Evolutionary conservation across 768 basidiomycete species (phyloP).

Genomic region (Amanita muscaria): DNA sequence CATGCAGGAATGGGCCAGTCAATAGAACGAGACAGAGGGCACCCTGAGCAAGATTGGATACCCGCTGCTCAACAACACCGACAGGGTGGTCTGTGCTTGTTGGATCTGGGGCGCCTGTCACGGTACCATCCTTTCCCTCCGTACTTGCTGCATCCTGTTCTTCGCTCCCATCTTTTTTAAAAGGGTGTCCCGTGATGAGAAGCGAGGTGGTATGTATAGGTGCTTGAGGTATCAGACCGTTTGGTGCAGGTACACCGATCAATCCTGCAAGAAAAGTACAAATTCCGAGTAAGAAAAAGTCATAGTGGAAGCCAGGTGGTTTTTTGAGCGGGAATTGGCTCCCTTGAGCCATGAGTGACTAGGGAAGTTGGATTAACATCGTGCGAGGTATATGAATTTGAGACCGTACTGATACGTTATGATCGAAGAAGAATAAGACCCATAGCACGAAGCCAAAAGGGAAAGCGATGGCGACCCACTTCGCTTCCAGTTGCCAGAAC

Average conservation of each 20-base stretch:
- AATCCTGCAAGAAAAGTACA: slow-evolving; percentile 85
- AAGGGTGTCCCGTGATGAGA: slow-evolving; percentile 48
- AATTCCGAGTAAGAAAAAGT: slow-evolving; percentile 86
- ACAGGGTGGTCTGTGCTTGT: slow-evolving; percentile 29
- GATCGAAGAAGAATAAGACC: slow-evolving; percentile 92
- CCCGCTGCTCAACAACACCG: slow-evolving; percentile 85
- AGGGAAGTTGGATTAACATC: background rate
- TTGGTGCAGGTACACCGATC: slow-evolving; percentile 82
- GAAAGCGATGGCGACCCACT: slow-evolving; percentile 84
- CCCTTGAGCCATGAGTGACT: slow-evolving; percentile 91
- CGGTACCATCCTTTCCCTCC: background rate
- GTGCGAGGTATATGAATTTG: background rate
- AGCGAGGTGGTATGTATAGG: slow-evolving; percentile 89
- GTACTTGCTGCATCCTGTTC: slow-evolving; percentile 17
- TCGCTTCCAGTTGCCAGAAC: slow-evolving; percentile 83
- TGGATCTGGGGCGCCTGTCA: background rate
- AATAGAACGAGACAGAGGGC: slow-evolving; percentile 71
- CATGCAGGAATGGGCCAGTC: slow-evolving; percentile 72
- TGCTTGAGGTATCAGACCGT: slow-evolving; percentile 79
- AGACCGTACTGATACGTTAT: slow-evolving; percentile 74
- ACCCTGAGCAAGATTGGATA: slow-evolving; percentile 85
- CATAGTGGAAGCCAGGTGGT: slow-evolving; percentile 80
- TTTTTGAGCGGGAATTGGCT: slow-evolving; percentile 85
- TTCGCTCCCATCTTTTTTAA: slow-evolving; percentile 27
- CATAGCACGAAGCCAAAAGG: slow-evolving; percentile 87